Evolutionary conservation across 441 rosid species (phyloP).

Genomic region (Lagerstroemia fauriei): DNA sequence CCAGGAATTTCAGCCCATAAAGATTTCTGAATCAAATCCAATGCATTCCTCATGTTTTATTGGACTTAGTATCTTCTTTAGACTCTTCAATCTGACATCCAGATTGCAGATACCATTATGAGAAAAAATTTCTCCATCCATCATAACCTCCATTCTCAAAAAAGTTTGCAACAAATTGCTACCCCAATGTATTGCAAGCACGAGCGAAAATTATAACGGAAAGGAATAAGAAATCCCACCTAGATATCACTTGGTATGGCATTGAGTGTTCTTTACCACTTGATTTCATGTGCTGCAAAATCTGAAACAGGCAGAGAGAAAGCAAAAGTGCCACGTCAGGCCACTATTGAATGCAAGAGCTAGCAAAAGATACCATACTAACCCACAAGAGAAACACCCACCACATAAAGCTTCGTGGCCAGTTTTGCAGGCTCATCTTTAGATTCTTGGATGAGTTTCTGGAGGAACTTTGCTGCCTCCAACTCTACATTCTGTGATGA

Average conservation of each 20-base stretch:
- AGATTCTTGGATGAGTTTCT: conserved; percentile 94
- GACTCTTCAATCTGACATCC: neutral
- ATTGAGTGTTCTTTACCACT: conserved; percentile 97
- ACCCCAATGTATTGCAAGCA: neutral
- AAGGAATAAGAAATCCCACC: conserved; percentile 44
- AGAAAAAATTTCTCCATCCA: neutral
- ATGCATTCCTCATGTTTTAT: neutral
- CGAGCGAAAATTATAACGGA: neutral
- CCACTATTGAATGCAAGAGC: conserved; percentile 20
- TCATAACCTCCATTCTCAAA: neutral
- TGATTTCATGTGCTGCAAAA: conserved; percentile 92
- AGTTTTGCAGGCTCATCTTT: conserved; percentile 92
- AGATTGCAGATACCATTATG: too few relatives aligned
- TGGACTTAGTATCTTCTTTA: neutral
- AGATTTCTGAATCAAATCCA: neutral
- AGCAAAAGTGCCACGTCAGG: neutral
- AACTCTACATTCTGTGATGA: conserved; percentile 83
- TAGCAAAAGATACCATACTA: neutral
- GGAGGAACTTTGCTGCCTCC: conserved; percentile 99
- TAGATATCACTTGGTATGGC: conserved; percentile 99
- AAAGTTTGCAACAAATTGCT: neutral
- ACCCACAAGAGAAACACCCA: conserved; percentile 34
- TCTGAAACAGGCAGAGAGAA: conserved; percentile 47
- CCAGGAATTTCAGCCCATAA: neutral
- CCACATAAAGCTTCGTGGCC: conserved; percentile 95